These are phyloP conservation scores for Corylus heterophylla DNA, from an alignment of 306 rosid genomes.

Conservation along the genomic window DNA sequence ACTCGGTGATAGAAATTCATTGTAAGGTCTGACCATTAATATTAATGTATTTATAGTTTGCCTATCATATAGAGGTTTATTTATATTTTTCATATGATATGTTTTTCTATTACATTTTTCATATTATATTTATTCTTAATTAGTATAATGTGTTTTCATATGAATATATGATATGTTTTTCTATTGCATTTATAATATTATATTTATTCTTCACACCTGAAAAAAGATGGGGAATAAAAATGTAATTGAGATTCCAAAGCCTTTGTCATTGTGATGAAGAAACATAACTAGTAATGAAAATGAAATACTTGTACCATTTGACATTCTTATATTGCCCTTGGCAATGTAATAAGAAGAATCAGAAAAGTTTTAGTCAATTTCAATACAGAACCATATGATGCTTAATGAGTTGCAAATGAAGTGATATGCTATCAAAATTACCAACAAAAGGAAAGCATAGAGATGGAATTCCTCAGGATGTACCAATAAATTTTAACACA, in stretches of 20 bases:
- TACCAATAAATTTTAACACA: neutral
- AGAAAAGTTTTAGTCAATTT: neutral
- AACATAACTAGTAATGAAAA: neutral
- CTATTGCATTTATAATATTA: no score
- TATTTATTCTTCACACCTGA: conserved; percentile 75
- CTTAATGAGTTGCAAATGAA: neutral
- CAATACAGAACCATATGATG: neutral
- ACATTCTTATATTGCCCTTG: neutral
- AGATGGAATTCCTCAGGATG: neutral
- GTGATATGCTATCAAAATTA: neutral
- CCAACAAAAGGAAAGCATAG: no score
- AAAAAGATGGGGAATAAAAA: conserved; percentile 28
- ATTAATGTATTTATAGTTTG: no score
- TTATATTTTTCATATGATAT: no score
- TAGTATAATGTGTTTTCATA: no score
- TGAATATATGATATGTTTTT: no score
- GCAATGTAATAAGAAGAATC: neutral
- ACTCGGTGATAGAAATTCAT: no score
- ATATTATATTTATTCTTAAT: no score
- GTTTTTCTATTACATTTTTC: no score
- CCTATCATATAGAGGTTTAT: no score
- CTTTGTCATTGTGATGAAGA: conserved; percentile 14
- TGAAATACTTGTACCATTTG: neutral
- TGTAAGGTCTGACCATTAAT: no score
- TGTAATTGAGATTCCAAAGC: conserved; percentile 11